Evolutionary conservation across 768 basidiomycete genomes (phyloP).

Genomic region (Rhodotorula diobovata): DNA sequence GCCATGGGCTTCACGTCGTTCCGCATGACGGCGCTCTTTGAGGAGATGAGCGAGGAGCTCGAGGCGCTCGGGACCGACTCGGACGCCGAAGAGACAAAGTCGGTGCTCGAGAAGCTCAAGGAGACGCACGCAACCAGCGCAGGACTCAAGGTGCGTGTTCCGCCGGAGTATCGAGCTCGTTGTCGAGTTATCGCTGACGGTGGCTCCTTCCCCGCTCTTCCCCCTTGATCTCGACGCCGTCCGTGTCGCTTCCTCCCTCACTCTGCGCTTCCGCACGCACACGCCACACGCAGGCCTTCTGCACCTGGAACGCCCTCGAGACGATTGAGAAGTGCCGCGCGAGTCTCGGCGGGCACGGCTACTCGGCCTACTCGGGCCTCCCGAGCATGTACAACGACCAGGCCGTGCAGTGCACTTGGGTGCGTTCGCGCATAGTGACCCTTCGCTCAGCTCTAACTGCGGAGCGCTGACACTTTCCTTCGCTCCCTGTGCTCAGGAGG

Average conservation of each 20-base stretch:
- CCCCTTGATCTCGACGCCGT: too few species aligned
- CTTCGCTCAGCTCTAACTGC: neutral
- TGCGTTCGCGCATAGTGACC: too few species aligned
- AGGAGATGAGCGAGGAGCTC: slow-evolving; percentile 39
- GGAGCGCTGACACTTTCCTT: neutral
- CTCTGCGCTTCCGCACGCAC: too few species aligned
- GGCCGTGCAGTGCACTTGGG: slow-evolving; percentile 51
- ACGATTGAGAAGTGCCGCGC: slow-evolving; percentile 52
- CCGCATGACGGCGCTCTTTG: slow-evolving; percentile 41
- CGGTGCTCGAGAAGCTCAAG: slow-evolving; percentile 51
- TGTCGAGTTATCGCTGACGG: too few species aligned
- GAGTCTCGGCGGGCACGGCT: slow-evolving; percentile 51
- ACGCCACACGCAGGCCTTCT: slow-evolving; percentile 47
- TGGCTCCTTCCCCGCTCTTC: too few species aligned
- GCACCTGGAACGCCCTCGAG: slow-evolving; percentile 52
- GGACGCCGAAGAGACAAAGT: slow-evolving; percentile 46
- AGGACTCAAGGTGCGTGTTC: slow-evolving; percentile 46
- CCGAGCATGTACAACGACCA: slow-evolving; percentile 49
- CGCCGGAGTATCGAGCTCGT: too few species aligned
- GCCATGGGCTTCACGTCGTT: slow-evolving; percentile 45
- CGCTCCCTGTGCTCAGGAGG: slow-evolving; percentile 40
- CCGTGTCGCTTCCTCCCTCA: too few species aligned
- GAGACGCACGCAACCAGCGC: slow-evolving; percentile 53
- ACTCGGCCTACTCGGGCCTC: slow-evolving; percentile 47
- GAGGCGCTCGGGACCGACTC: slow-evolving; percentile 39